A percentile compares a stretch with the other conserved stretches of the same genome.
phyloP scores from a whole-genome alignment of 371 early-diverging fungal genomes.

The Mucor indicus region DNA sequence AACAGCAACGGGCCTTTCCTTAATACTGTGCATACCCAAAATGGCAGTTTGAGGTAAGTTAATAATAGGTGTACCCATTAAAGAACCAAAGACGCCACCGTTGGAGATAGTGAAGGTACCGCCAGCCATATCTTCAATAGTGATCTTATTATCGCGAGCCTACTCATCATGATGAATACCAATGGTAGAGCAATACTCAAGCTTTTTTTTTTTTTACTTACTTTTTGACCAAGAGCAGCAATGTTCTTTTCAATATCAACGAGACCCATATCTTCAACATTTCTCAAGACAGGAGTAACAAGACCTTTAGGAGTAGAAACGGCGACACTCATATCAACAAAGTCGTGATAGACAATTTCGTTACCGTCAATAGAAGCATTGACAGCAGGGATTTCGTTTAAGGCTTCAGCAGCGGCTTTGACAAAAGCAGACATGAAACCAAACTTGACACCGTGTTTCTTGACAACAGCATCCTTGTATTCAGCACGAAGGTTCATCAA shows the following conservation, averaged over 20 bases:
- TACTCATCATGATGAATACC: slow-evolving; percentile 14
- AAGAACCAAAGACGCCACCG: slow-evolving; percentile 96
- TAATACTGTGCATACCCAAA: slow-evolving; percentile 97
- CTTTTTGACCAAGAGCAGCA: slow-evolving; percentile 83
- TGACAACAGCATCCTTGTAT: slow-evolving; percentile 92
- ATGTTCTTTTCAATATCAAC: slow-evolving; percentile 91
- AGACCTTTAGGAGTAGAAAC: slow-evolving; percentile 98
- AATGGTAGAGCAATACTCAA: too few species aligned
- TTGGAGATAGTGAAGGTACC: slow-evolving; percentile 99
- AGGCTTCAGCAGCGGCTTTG: slow-evolving; percentile 83
- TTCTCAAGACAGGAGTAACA: slow-evolving; percentile 95
- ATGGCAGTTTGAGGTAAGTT: slow-evolving; percentile 97
- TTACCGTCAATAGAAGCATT: slow-evolving; percentile 91
- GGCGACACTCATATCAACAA: slow-evolving; percentile 93
- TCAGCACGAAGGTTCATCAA: slow-evolving; percentile 84
- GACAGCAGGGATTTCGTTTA: slow-evolving; percentile 87
- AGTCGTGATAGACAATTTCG: slow-evolving; percentile 90
- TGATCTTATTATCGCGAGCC: slow-evolving; percentile 93
- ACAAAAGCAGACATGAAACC: slow-evolving; percentile 98
- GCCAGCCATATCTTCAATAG: slow-evolving; percentile 95
- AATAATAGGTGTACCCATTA: slow-evolving; percentile 98
- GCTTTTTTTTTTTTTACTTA: too few species aligned
- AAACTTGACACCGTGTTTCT: slow-evolving; percentile 94
- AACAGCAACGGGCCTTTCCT: slow-evolving; percentile 93
- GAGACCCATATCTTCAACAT: slow-evolving; percentile 82